Percentiles rank a stretch among this genome's conserved stretches.
Conservation (phyloP, 2,329 filamentous ascomycete species). For the Macrophomina pseudophaseolina region DNA sequence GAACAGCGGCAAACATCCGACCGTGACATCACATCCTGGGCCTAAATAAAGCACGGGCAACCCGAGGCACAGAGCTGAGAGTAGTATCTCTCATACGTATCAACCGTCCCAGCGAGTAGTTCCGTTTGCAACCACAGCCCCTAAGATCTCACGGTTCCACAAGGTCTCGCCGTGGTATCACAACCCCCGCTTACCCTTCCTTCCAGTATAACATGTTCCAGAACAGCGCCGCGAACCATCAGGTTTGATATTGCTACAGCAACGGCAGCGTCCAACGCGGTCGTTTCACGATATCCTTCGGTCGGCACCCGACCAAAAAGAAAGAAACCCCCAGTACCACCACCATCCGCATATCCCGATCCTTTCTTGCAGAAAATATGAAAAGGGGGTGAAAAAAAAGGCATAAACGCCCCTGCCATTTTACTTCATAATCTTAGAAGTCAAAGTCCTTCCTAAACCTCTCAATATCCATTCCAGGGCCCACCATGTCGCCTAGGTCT, state of each 20-base stretch:
- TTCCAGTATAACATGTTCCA: constrained; percentile 3
- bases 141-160: neutral
- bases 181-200: neutral
- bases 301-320: too few species aligned
- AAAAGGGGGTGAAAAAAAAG: too few species aligned
- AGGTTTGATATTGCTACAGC: constrained; percentile 3
- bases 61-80: neutral
- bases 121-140: neutral
- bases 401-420: neutral
- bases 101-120: neutral
- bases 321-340: neutral
- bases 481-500: constrained; percentile 86
- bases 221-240: neutral
- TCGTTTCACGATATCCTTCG: constrained; percentile 3
- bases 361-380: too few species aligned
- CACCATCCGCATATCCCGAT: neutral
- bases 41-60: neutral
- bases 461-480: constrained; percentile 88
- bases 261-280: neutral
- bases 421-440: constrained; percentile 58
- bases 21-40: constrained; percentile 5
- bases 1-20: neutral
- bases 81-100: neutral
- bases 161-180: neutral
- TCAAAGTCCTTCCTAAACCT: constrained; percentile 90